Conservation (phyloP, 176 grass and related monocot species). For the Pontederia crassipes region DNA sequence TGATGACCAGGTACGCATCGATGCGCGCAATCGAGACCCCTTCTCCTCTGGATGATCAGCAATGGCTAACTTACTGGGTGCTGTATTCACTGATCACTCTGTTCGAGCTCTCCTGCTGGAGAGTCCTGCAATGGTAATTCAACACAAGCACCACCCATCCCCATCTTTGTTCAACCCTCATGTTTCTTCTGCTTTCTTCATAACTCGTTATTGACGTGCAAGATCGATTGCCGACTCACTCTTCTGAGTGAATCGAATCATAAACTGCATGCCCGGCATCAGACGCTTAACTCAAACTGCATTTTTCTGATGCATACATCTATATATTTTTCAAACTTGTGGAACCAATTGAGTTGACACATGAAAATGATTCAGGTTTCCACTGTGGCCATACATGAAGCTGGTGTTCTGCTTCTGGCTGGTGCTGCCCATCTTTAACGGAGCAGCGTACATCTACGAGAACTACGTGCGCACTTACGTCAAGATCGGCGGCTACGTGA, state of each 20-base stretch:
- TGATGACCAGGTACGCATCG: conserved; percentile 48
- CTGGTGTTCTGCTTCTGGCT: conserved; percentile 85
- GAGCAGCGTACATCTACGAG: conserved; percentile 91
- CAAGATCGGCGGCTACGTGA: conserved; percentile 72
- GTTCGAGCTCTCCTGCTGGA: conserved; percentile 86
- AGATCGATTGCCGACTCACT: too few species aligned
- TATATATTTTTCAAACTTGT: too few species aligned
- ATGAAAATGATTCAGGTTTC: conserved; percentile 39
- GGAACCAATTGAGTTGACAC: too few species aligned
- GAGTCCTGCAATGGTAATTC: conserved; percentile 57
- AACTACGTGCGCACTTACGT: conserved; percentile 63
- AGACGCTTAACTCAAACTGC: too few species aligned
- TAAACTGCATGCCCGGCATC: too few species aligned
- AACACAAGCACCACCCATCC: too few species aligned
- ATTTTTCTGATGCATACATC: too few species aligned
- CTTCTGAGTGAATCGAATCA: too few species aligned
- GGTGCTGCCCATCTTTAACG: conserved; percentile 94
- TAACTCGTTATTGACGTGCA: too few species aligned
- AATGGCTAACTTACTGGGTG: conserved; percentile 98
- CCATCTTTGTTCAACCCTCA: too few species aligned
- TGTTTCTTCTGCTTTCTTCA: too few species aligned
- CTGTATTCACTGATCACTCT: conserved; percentile 86
- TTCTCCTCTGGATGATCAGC: conserved; percentile 81
- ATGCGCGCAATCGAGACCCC: conserved; percentile 95
- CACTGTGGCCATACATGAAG: conserved; percentile 85